Base-by-base conservation (phyloP, 2,329 filamentous ascomycete genomes). In the Fusarium subtropicale region DNA sequence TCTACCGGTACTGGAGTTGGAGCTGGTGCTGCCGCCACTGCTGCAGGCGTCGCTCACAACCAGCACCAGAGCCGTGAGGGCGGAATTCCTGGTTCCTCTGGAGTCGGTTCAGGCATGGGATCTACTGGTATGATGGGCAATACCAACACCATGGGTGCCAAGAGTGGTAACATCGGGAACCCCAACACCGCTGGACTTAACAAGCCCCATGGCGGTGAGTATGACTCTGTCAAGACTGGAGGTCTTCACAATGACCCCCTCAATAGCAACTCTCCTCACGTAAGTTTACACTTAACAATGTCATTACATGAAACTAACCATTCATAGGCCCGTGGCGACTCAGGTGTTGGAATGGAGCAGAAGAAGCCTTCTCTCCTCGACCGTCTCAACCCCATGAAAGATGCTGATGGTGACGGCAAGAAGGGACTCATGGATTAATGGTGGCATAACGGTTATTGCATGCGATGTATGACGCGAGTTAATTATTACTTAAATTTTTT, bases 381-480 rank as follows among this genome's bases (percentile, higher is more conserved):
- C 5, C 71, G 66, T 16, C 52, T 69, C 11, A 73, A 73, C 47
- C 71, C 66, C 1, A 45, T 71, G 22, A 74, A 69, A 56, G 72
- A 73, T 13, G 51, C 72, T 22, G 71, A 74, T 31, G 60, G 66
- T 31, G 71, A 72, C 24, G 69, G 72, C 30, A 71, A 74, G 68
- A 71, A 73, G 57, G 71, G 71, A 1, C 36, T 73, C 0, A 46
- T 73, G 53, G 60, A 69, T 8, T 71, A 66, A 50, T n/a, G n/a
- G 2, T 2, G 4, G 5, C 11, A 3, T 22, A 3, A 3, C 3
- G 2, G 20, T 22, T 22, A 22, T 22, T 22, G 20, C 20, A 22
- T 39, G 33, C 20, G n/a, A 26, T 24, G 33, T 8, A 69, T 52
- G 30, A 33, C 16, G 45, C 42, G 33, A 55, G 15, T 20, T 36